Evolutionary conservation across 768 basidiomycete genomes (phyloP), one percentile per base, ranked within the genome.

Genomic region (Phlebiopsis gigantea): DNA sequence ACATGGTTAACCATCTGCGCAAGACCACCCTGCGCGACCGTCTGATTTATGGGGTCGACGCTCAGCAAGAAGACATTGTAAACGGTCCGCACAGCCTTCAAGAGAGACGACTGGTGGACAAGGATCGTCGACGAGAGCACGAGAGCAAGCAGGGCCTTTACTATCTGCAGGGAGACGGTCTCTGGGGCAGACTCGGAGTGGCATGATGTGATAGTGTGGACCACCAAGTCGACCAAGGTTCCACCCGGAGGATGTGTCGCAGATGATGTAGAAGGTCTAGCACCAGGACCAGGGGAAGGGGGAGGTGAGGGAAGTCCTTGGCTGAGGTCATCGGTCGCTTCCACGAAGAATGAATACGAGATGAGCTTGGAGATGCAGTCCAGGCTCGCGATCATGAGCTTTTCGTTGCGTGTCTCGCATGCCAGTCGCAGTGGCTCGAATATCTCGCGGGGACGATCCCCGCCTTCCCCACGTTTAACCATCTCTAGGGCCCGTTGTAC

Each of bases 1-100:
- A 98, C 85, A 65, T 98, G 95, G 64, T 97, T 90, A 2, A 98
- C 94, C 87, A 99, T 98, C 70, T 99, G 97, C 0, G 93, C 94
- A 17, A 99, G 80, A 17, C 95, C 93, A 19, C 96, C 97, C 71
- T 99, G 97, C 17, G 97, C 97, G 34, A 99, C 96, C 77, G 91
- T 95, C 73, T 98, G 97, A 63, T 96, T 98, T 49, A 94, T 89
- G 4, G 88, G 81, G 65, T 96, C 93, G 21, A 81, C 79, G 64
- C 92, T 94, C 57, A 98, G 78, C 25, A 99, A 77, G 69, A 98
- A 99, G 57, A 99, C 87, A 69, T 99, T 98, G 75, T 98, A 99
- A 3, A 99, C 97, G 19, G 97, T 98, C 46, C 97, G 83, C 29
- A 99, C 91, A 26, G 94, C 93, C 70, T 98, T 98, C 62, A 99